Evolutionary conservation across 2,329 filamentous ascomycete genomes (phyloP).

Genomic region (Alternaria angustiovoidea): DNA sequence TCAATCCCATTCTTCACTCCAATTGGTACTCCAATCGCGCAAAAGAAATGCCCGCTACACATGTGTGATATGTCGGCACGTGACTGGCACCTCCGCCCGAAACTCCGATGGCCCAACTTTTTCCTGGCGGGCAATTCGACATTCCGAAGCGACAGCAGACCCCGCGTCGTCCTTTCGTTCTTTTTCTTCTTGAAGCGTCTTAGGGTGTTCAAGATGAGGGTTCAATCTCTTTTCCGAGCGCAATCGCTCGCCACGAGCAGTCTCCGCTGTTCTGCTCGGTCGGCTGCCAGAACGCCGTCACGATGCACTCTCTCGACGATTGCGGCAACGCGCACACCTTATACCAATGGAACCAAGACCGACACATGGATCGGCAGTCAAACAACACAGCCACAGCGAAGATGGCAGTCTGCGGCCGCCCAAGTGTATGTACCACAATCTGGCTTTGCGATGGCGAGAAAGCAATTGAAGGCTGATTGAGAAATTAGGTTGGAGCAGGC

Average conservation of each 20-base stretch:
- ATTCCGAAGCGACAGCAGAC: slow-evolving; percentile 32
- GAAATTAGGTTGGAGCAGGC: slow-evolving; percentile 60
- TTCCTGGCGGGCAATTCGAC: slow-evolving; percentile 26
- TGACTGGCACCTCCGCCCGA: slow-evolving; percentile 35
- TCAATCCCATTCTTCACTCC: slow-evolving; percentile 28
- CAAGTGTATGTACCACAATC: slow-evolving; percentile 44
- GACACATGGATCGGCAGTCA: slow-evolving; percentile 40
- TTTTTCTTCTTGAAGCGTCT: slow-evolving; percentile 21
- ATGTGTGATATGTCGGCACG: slow-evolving; percentile 19
- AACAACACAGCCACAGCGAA: slow-evolving; percentile 35
- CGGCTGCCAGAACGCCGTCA: slow-evolving; percentile 32
- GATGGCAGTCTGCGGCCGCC: slow-evolving; percentile 50
- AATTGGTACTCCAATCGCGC: neutral
- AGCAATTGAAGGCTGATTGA: slow-evolving; percentile 31
- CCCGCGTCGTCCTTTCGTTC: slow-evolving; percentile 38
- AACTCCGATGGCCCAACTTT: slow-evolving; percentile 39
- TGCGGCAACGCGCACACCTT: slow-evolving; percentile 37
- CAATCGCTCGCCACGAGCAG: slow-evolving; percentile 43
- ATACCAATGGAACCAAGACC: slow-evolving; percentile 40
- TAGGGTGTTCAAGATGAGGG: slow-evolving; percentile 41
- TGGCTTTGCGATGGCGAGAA: neutral
- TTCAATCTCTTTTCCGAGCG: slow-evolving; percentile 44
- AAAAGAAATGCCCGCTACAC: neutral
- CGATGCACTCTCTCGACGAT: slow-evolving; percentile 47
- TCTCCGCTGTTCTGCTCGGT: slow-evolving; percentile 40